These are phyloP conservation scores for Irpex sp. DNA, from an alignment of 1,284 basidiomycete species.

Conservation along the genomic window DNA sequence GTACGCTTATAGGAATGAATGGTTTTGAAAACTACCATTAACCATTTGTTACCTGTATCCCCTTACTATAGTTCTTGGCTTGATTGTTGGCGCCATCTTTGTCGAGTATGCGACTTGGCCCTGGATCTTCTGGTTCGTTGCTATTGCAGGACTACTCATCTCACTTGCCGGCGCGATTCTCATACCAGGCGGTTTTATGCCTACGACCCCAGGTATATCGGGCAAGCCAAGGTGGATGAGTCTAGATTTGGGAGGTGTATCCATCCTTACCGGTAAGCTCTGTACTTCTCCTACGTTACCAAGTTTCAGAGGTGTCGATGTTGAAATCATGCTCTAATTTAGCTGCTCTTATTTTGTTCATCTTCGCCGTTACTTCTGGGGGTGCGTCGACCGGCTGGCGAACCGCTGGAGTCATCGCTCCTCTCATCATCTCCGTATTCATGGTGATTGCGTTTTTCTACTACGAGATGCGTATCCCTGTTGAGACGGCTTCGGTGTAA, in stretches of 20 bases:
- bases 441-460: slow-evolving; percentile 37
- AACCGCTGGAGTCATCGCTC: slow-evolving; percentile 36
- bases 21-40: not conserved
- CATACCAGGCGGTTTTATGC: slow-evolving; percentile 21
- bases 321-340: not conserved
- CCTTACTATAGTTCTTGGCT: slow-evolving; percentile 31
- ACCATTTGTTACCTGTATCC: not conserved
- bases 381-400: slow-evolving; percentile 38
- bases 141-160: slow-evolving; percentile 35
- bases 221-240: slow-evolving; percentile 26
- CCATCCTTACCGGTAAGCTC: slow-evolving; percentile 32
- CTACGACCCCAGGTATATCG: not conserved
- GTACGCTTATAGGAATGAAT: slow-evolving; percentile 24
- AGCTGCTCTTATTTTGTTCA: slow-evolving; percentile 36
- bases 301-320: not conserved
- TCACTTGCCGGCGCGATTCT: slow-evolving; percentile 31
- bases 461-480: slow-evolving; percentile 37
- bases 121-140: slow-evolving; percentile 46
- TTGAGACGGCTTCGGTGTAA: slow-evolving; percentile 37
- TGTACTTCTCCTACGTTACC: not conserved
- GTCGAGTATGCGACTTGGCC: slow-evolving; percentile 37
- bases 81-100: slow-evolving; percentile 42
- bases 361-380: slow-evolving; percentile 46
- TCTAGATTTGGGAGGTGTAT: slow-evolving; percentile 40
- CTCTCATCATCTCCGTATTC: slow-evolving; percentile 39